Evolutionary conservation across 164 flowering plant genomes (phyloP).

Genomic region (Akebia trifoliata): DNA sequence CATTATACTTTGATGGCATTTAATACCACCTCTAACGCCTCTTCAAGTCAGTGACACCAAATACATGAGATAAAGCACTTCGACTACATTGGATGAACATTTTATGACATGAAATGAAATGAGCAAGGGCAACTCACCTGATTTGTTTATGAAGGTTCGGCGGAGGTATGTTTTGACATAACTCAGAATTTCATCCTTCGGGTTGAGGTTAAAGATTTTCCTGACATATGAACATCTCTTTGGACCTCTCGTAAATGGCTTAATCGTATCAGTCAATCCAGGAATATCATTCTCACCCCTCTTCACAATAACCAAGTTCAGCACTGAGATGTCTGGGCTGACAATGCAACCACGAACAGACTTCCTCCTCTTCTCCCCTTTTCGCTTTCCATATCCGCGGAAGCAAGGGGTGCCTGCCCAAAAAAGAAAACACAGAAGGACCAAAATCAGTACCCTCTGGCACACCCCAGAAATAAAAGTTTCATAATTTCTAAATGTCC

Average conservation of each 20-base stretch:
- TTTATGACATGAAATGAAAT: background rate
- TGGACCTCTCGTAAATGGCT: constrained; percentile 55
- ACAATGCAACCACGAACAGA: constrained; percentile 49
- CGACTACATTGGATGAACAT: too few species aligned
- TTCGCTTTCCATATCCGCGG: constrained; percentile 43
- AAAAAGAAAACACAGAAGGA: background rate
- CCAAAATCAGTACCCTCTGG: background rate
- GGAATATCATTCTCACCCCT: constrained; percentile 52
- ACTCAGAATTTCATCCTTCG: constrained; percentile 45
- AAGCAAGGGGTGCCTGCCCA: constrained; percentile 40
- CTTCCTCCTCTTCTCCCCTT: constrained; percentile 44
- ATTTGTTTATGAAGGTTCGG: constrained; percentile 32
- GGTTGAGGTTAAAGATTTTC: constrained; percentile 40
- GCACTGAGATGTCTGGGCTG: constrained; percentile 39
- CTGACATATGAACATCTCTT: constrained; percentile 49
- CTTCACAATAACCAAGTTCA: constrained; percentile 50
- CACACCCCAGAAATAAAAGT: background rate
- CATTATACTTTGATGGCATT: background rate
- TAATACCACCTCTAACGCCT: too few species aligned
- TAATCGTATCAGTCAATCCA: constrained; percentile 48
- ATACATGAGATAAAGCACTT: too few species aligned
- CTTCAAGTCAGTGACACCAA: too few species aligned
- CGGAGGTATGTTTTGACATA: constrained; percentile 51
- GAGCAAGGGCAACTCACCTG: constrained; percentile 21
- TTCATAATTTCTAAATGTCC: background rate